Percentiles rank a stretch among this genome's conserved stretches.
phyloP scores from a whole-genome alignment of 306 rosid species.

The Sphenostylis stenocarpa region DNA sequence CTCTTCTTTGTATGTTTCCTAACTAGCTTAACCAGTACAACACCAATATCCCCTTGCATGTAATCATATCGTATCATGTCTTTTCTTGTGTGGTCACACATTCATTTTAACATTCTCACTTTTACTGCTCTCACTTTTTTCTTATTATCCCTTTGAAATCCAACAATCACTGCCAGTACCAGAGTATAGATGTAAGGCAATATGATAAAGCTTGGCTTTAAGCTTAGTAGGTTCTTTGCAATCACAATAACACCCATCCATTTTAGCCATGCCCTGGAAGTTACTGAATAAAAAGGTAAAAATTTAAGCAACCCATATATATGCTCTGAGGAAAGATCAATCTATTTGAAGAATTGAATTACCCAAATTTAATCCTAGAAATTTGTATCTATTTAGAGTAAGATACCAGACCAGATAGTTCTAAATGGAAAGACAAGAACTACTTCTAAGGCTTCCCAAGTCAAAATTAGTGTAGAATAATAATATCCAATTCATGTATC shows the following conservation, averaged over 20 bases:
- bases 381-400: slow-evolving; percentile 1
- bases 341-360: slow-evolving; percentile 3
- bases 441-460: neutral
- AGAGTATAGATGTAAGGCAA: neutral
- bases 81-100: neutral
- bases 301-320: neutral
- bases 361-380: neutral
- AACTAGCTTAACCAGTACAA: neutral
- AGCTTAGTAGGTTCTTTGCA: neutral
- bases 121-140: neutral
- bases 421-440: neutral
- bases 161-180: neutral
- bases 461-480: neutral
- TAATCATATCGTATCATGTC: neutral
- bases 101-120: neutral
- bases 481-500: slow-evolving; percentile 10
- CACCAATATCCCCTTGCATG: neutral
- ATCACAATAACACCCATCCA: neutral
- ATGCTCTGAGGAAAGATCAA: slow-evolving; percentile 1
- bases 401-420: neutral
- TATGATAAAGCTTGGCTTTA: neutral
- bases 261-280: neutral
- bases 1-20: neutral
- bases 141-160: neutral
- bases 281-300: neutral